Conservation (phyloP, 345 rosid species). For the Syzygium aqueum region DNA sequence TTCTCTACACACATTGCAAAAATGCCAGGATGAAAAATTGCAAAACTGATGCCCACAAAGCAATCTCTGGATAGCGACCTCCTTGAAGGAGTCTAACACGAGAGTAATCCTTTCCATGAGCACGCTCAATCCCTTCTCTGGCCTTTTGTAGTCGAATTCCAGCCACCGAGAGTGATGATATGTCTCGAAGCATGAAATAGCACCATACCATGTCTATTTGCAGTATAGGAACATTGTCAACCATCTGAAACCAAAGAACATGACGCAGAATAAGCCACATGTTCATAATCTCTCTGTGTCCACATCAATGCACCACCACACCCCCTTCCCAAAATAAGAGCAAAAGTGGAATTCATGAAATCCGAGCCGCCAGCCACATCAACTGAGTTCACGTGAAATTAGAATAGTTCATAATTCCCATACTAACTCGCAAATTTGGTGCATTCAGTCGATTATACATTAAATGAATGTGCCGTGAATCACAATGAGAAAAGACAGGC, state of each 20-base stretch:
- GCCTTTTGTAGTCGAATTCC: slow-evolving; percentile 77
- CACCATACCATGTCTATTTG: slow-evolving; percentile 99
- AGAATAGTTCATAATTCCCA: background rate
- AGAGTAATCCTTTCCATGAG: slow-evolving; percentile 84
- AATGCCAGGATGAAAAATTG: background rate
- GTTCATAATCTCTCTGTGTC: background rate
- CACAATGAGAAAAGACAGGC: background rate
- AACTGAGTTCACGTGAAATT: background rate
- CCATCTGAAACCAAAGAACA: slow-evolving; percentile 24
- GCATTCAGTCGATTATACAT: background rate
- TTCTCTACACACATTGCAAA: background rate
- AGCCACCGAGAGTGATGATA: slow-evolving; percentile 80
- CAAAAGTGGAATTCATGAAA: background rate
- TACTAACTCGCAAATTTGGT: background rate
- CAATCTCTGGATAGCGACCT: slow-evolving; percentile 67
- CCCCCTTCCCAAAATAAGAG: background rate
- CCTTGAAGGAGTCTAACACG: slow-evolving; percentile 83
- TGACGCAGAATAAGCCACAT: background rate
- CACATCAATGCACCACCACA: background rate
- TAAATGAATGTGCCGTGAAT: background rate
- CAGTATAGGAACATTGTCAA: slow-evolving; percentile 85
- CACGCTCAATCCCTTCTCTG: slow-evolving; percentile 82
- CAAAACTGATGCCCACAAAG: slow-evolving; percentile 44
- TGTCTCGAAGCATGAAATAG: slow-evolving; percentile 81
- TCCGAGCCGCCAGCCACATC: background rate